Evolutionary conservation across 2,329 filamentous ascomycete genomes (phyloP), one percentile per base, ranked within the genome.

Genomic region (Alternaria brassicae): DNA sequence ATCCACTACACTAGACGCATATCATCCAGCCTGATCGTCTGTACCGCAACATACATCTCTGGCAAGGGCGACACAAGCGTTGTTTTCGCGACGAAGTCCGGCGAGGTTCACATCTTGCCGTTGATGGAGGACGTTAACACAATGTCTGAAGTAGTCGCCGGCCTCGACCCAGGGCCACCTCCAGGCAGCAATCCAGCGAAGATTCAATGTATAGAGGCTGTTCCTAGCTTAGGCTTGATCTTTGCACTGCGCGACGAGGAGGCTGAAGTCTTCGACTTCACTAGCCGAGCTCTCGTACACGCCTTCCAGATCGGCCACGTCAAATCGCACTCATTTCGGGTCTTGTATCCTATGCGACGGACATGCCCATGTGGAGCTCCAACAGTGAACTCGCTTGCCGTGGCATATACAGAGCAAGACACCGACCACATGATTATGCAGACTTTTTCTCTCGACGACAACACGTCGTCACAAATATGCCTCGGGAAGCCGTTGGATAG

Each of bases 341-440:
- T 85, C 50, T 83, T 89, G 56, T 85, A 87, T 68, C 83, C 85
- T 1, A 78, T 78, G 42, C 82, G 79, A 56, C 81, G 81, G 47
- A 80, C 78, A 60, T 86, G 84, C 59, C 58, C 81, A 55, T 88
- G 84, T 44, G 85, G 83, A 13, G 83, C 82, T 1, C 78, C 83
- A 1, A 85, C 87, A 0, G 77, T 93, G 1, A 81, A 82, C 27
- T 88, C 84, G 13, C 80, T 92, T n/a, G 88, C 85, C 0, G 76
- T 92, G 21, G 85, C 84, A 12, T 92, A 91, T 70, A 82, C 83
- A 3, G 84, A 85, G 58, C 78, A 81, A 4, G 85, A 87, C 19
- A 86, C 85, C 0, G 83, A 85, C 10, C 84, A 89, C 48, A 86
- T 89, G 56, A 81, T 91, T 19, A 79, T 92, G 62, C 87, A 90